These are phyloP conservation scores for Fraxinus angustifolia DNA, from an alignment of 305 asterid species.

Conservation along the genomic window DNA sequence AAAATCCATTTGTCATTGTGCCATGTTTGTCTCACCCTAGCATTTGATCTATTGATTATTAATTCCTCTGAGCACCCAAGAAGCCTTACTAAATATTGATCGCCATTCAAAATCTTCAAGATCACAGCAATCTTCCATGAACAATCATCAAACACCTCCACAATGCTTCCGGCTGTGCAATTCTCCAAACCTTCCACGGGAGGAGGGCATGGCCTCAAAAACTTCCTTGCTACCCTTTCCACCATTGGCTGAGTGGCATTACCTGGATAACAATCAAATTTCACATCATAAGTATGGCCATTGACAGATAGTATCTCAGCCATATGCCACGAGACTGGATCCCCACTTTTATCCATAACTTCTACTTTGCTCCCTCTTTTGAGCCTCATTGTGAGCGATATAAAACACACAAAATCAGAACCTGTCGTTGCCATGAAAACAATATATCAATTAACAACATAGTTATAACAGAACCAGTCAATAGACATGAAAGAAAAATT, in stretches of 20 bases:
- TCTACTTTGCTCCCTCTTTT: slow-evolving; percentile 67
- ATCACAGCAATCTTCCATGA: slow-evolving; percentile 53
- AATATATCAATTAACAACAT: slow-evolving; percentile 5
- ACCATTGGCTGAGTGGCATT: slow-evolving; percentile 22
- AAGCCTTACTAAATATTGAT: slow-evolving; percentile 45
- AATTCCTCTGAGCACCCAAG: slow-evolving; percentile 46
- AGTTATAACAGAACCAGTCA: slow-evolving; percentile 9
- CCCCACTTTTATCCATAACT: slow-evolving; percentile 49
- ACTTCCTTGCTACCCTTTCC: slow-evolving; percentile 49
- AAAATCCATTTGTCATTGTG: slow-evolving; percentile 44
- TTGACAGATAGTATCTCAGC: slow-evolving; percentile 57
- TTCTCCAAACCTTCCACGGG: slow-evolving; percentile 28
- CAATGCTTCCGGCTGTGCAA: slow-evolving; percentile 48
- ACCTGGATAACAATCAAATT: slow-evolving; percentile 37
- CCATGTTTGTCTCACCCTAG: slow-evolving; percentile 55
- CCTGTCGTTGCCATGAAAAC: slow-evolving; percentile 33
- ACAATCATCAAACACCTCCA: slow-evolving; percentile 49
- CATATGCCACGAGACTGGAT: slow-evolving; percentile 47
- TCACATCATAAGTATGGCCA: slow-evolving; percentile 46
- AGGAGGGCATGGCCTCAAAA: slow-evolving; percentile 63
- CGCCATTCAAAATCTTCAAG: slow-evolving; percentile 29
- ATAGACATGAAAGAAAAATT: neutral
- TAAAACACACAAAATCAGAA: slow-evolving; percentile 22
- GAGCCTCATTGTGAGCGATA: slow-evolving; percentile 44
- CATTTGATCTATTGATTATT: slow-evolving; percentile 34